Conservation (phyloP, 140 eudicot genomes). For the Ambrosia hybrid region DNA sequence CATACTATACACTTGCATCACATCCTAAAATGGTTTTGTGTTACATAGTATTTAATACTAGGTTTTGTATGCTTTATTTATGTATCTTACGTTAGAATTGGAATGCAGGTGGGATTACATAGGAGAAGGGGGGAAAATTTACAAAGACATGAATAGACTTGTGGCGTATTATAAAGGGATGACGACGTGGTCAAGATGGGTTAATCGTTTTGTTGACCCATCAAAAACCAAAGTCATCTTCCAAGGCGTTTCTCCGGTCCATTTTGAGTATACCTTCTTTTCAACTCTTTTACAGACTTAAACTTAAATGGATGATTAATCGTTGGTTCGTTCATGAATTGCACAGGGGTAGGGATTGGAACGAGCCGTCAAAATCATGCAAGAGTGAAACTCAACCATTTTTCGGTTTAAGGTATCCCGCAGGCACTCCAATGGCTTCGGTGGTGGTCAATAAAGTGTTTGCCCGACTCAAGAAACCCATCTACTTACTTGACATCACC, state of each 20-base stretch:
- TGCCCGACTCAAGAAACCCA: constrained; percentile 70
- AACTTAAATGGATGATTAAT: not conserved
- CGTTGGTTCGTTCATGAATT: not conserved
- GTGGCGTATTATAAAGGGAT: constrained; percentile 79
- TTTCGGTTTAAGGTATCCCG: constrained; percentile 63
- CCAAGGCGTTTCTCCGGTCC: constrained; percentile 40
- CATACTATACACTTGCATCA: too few species aligned
- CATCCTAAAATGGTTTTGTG: not conserved
- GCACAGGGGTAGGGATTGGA: constrained; percentile 83
- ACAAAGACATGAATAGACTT: constrained; percentile 76
- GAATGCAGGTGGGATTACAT: constrained; percentile 75
- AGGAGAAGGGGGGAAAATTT: constrained; percentile 57
- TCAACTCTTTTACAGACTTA: not conserved
- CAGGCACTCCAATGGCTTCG: constrained; percentile 53
- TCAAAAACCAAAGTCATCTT: constrained; percentile 77
- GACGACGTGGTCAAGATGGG: constrained; percentile 98
- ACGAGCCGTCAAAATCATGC: constrained; percentile 66
- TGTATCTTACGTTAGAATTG: not conserved
- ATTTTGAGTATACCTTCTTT: not conserved
- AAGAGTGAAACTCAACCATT: constrained; percentile 63
- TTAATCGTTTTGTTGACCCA: constrained; percentile 59
- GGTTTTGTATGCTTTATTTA: not conserved
- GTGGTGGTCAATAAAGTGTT: constrained; percentile 70
- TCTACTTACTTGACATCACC: constrained; percentile 70
- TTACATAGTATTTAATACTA: not conserved